Base-by-base conservation (phyloP, 2,329 filamentous ascomycete species). In the Mycogone perniciosa region DNA sequence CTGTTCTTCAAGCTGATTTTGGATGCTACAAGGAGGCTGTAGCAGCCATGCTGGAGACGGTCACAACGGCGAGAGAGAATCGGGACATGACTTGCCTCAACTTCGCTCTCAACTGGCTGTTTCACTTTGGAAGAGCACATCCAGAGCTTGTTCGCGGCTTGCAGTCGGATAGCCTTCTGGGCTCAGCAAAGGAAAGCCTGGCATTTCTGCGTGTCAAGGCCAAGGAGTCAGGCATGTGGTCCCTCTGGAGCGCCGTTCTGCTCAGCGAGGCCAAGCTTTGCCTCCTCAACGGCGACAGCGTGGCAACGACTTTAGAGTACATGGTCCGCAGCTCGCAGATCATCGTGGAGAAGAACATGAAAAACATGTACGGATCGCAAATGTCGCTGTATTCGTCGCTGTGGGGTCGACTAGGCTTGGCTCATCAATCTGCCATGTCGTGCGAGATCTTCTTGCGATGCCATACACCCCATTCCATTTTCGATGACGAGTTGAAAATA, bases 71-170 rank as follows among this genome's bases (percentile, higher is more conserved):
- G 1, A 77, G 92, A 55, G 93, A 97, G 67, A 95, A 95, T 59
- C 85, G 90, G 57, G 93, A 99, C 63, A 88, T 89, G 75, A 84
- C 81, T 4, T 97, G 93, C 64, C 76, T 99, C 51, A 97, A 96
- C 67, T 97, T 95, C 69, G 88, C 90, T 31, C 80, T 99, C 54
- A 95, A 90, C 63, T 99, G 93, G 93, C 76, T 97, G 3, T 95
- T 95, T 62, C 89, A 96, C 63, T 95, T 96, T 60, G 87, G 86
- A n/a, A 88, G 89, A 62, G 83, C 88, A 0, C 90, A 92, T 59
- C 88, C 90, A 0, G 76, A 82, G 48, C 77, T 89, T n/a, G 82
- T 90, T 57, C 80, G 76, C 44, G 80, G 84, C 46, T 75, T 86
- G 5, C 85, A 85, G 55, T 84, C 85, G 37, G 84, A 80, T 60